phyloP scores from a whole-genome alignment of 441 rosid species.

The Capsella rubella region DNA sequence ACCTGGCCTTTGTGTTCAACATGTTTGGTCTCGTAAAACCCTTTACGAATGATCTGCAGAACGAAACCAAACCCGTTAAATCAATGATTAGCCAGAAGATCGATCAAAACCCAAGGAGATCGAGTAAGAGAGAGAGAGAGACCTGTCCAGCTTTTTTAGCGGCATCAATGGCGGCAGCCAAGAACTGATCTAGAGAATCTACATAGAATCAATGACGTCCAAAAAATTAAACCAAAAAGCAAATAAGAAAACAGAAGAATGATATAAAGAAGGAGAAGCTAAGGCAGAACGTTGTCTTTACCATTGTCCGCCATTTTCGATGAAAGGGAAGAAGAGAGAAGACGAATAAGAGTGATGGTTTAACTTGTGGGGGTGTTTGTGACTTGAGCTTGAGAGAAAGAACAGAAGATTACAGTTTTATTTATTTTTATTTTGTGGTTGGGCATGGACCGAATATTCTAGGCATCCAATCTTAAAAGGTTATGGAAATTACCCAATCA shows the following conservation, averaged over 20 bases:
- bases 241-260: conserved; percentile 4
- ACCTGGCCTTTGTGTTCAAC: conserved; percentile 98
- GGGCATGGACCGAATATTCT: too few relatives aligned
- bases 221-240: not conserved
- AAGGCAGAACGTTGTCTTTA: conserved; percentile 32
- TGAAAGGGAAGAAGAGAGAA: conserved; percentile 20
- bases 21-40: conserved; percentile 82
- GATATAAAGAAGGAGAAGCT: not conserved
- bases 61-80: not conserved
- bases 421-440: too few relatives aligned
- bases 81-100: not conserved
- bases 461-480: too few relatives aligned
- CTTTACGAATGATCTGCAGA: conserved; percentile 71
- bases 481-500: too few relatives aligned
- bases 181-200: conserved; percentile 65
- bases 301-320: conserved; percentile 66
- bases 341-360: conserved; percentile 30
- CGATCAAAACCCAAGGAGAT: not conserved
- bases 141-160: conserved; percentile 93
- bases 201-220: conserved; percentile 30
- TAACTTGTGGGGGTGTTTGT: not conserved
- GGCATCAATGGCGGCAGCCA: conserved; percentile 80
- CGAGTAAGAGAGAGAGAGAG: not conserved
- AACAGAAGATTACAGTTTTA: too few relatives aligned
- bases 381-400: too few relatives aligned